Evolutionary conservation across 1,139 yeast species (phyloP).

Genomic region (Meyerozyma athensensis): DNA sequence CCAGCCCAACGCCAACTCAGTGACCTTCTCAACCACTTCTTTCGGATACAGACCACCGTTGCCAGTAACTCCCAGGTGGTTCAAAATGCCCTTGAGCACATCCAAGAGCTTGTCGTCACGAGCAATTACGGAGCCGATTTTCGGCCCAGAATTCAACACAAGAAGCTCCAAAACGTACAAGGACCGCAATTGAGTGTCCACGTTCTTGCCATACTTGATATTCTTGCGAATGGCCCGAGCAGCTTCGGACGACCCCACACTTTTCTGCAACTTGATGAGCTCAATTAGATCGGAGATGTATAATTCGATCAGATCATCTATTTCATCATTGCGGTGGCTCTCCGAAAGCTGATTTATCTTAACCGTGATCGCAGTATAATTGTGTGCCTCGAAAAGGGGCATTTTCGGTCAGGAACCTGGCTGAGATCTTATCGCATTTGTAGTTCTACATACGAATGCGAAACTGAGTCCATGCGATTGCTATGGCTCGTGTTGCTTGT

Average conservation of each 20-base stretch:
- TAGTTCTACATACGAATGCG: too few relatives aligned
- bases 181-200: constrained; percentile 22
- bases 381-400: constrained; percentile 48
- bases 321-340: constrained; percentile 30
- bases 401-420: constrained; percentile 15
- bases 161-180: constrained; percentile 67
- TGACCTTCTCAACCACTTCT: constrained; percentile 14
- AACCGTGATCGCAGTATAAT: constrained; percentile 52
- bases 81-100: constrained; percentile 49
- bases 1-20: constrained; percentile 20
- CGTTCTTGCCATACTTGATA: constrained; percentile 15
- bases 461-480: neutral
- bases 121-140: constrained; percentile 44
- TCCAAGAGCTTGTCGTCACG: constrained; percentile 70
- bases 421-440: constrained; percentile 1
- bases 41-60: constrained; percentile 13
- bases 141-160: constrained; percentile 44
- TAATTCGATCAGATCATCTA: constrained; percentile 27
- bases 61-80: constrained; percentile 19
- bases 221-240: constrained; percentile 15
- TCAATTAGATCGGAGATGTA: constrained; percentile 35
- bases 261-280: constrained; percentile 34
- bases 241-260: constrained; percentile 8
- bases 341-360: constrained; percentile 42
- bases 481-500: neutral